Percentiles rank a stretch among this genome's conserved stretches.
Conservation (phyloP, 2,329 filamentous ascomycete species). For the Colletotrichum chrysophilum region DNA sequence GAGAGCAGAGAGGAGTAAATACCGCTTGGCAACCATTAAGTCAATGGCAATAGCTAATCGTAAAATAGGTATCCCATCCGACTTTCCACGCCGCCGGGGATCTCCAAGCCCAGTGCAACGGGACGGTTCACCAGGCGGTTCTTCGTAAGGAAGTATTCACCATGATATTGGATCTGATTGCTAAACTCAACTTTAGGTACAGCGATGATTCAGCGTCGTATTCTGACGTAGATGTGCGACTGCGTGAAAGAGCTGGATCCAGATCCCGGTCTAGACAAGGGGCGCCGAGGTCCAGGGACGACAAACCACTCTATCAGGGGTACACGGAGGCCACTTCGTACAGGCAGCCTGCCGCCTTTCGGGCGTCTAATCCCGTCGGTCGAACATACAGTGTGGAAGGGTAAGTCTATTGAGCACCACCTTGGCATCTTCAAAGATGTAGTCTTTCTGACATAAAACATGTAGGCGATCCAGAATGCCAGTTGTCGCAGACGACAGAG, state of each 20-base stretch:
- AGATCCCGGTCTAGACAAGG: neutral
- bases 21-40: accelerated
- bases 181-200: neutral
- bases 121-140: neutral
- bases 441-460: neutral
- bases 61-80: neutral
- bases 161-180: neutral
- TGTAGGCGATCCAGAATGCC: neutral
- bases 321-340: neutral
- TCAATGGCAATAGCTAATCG: neutral
- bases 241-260: neutral
- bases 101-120: neutral
- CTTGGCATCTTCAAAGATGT: neutral
- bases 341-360: neutral
- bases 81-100: neutral
- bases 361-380: neutral
- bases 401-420: neutral
- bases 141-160: neutral
- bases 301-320: neutral
- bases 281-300: neutral
- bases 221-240: neutral
- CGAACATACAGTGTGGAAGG: neutral
- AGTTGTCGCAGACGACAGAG: neutral
- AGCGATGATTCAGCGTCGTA: neutral
- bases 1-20: neutral